Base-by-base conservation (phyloP, 768 basidiomycete genomes). In the Termitomyces sp. region DNA sequence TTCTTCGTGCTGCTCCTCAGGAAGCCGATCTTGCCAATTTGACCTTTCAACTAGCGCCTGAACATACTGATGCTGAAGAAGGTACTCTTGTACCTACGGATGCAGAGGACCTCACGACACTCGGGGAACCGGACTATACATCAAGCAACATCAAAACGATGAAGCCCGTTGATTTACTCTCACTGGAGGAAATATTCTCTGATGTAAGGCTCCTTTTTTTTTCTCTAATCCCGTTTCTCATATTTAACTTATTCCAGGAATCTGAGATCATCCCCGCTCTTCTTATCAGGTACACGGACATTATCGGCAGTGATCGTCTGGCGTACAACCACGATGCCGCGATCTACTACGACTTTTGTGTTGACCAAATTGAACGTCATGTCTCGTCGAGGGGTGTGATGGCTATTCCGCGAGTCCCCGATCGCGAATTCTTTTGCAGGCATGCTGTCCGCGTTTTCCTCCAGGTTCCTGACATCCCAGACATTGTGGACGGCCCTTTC, bases 371-470 rank as follows among this genome's bases (percentile, higher is more conserved):
- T 56, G 52, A 52, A 39, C 33, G 32, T 55, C 39, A 57, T 59
- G 55, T 58, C 16, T 20, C 24, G n/a, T 51, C 63, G 51, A 16
- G 67, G n/a, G 56, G 59, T 24, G 60, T 68, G 16, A 35, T 3
- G 11, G 42, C 9, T 36, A 32, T 65, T 4, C 63, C 57, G 1
- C n/a, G 39, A 12, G 42, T 24, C 11, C 65, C 65, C 24, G 24
- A 42, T 38, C 35, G 42, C 4, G 32, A 57, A 5, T 63, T 58
- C 15, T 63, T 64, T 57, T 45, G 24, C 40, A 54, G 49, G 1
- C 63, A 68, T 28, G 67, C 65, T n/a, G 61, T 68, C 15, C 65
- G 67, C 18, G 51, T 65, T 4, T 68, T 64, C 40, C 44, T 62
- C 9, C 56, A 68, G 50, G 18, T 59, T 44, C 60, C 55, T 38